Evolutionary conservation across 148 eudicot genomes (phyloP).

Genomic region (Bassia scoparia): DNA sequence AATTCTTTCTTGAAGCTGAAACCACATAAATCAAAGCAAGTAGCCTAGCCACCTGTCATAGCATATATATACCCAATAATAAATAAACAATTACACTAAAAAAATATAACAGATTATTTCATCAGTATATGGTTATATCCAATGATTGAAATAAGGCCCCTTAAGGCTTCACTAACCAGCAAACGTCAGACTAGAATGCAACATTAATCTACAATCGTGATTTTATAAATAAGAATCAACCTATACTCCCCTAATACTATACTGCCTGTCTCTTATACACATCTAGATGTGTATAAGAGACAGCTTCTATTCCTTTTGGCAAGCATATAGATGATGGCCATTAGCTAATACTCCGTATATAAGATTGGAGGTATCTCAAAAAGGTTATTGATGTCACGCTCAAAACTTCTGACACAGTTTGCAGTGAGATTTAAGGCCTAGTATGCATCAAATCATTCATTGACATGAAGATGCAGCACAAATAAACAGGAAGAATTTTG

Average conservation of each 20-base stretch:
- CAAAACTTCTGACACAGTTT: background rate
- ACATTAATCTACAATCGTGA: background rate
- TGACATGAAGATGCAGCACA: no score
- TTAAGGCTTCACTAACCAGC: background rate
- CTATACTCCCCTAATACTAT: background rate
- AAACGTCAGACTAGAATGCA: background rate
- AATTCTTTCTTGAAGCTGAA: conserved; percentile 39
- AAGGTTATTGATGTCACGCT: background rate
- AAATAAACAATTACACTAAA: background rate
- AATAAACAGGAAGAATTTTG: no score
- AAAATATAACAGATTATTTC: background rate
- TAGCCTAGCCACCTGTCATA: conserved; percentile 70
- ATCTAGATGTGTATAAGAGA: no score
- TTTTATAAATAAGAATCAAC: background rate
- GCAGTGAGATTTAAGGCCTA: background rate
- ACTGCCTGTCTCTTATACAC: no score
- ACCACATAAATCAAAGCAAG: conserved; percentile 63
- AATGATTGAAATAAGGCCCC: background rate
- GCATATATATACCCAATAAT: conserved; percentile 12
- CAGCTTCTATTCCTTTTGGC: no score
- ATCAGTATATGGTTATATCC: background rate
- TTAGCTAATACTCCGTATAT: background rate
- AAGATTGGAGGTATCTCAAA: background rate
- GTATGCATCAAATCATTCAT: no score
- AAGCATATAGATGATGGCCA: background rate